phyloP scores from a whole-genome alignment of 2,329 filamentous ascomycete genomes.

The Xylariaceae sp. region DNA sequence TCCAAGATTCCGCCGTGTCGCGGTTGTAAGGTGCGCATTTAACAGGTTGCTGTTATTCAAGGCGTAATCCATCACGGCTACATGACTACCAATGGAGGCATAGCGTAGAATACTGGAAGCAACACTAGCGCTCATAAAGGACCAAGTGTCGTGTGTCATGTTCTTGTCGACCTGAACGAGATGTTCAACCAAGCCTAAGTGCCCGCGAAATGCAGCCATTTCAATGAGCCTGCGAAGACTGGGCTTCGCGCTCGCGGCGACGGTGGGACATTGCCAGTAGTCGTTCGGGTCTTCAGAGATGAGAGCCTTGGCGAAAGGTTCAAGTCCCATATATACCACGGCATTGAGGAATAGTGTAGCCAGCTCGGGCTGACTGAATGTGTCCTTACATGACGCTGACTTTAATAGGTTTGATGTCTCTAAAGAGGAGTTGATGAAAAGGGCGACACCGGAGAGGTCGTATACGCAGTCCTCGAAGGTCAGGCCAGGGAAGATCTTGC shows the following conservation, averaged over 20 bases:
- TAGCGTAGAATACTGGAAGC: conserved; percentile 28
- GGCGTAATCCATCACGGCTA: conserved; percentile 25
- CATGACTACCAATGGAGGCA: conserved; percentile 22
- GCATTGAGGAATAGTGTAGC: conserved; percentile 31
- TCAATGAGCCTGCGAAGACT: conserved; percentile 29
- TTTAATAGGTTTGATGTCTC: conserved; percentile 27
- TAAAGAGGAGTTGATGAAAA: conserved; percentile 31
- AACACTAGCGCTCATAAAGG: conserved; percentile 25
- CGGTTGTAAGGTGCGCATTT: conserved; percentile 19
- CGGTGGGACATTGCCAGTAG: conserved; percentile 31
- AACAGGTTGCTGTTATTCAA: conserved; percentile 25
- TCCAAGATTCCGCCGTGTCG: conserved; percentile 25
- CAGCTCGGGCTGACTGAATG: conserved; percentile 26
- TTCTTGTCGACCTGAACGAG: conserved; percentile 26
- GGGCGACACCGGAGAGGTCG: conserved; percentile 26
- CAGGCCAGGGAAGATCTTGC: conserved; percentile 26
- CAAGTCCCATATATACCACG: conserved; percentile 30
- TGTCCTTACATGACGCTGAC: conserved; percentile 23
- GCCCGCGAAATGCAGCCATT: conserved; percentile 28
- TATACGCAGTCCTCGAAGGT: conserved; percentile 28
- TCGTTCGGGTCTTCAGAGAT: conserved; percentile 30
- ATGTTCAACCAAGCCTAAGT: conserved; percentile 27
- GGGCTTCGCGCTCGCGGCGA: conserved; percentile 30
- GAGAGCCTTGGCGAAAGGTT: conserved; percentile 29
- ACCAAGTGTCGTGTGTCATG: conserved; percentile 19